Base-by-base conservation (phyloP, 2,329 filamentous ascomycete genomes). In the Fusarium sarcochroum region DNA sequence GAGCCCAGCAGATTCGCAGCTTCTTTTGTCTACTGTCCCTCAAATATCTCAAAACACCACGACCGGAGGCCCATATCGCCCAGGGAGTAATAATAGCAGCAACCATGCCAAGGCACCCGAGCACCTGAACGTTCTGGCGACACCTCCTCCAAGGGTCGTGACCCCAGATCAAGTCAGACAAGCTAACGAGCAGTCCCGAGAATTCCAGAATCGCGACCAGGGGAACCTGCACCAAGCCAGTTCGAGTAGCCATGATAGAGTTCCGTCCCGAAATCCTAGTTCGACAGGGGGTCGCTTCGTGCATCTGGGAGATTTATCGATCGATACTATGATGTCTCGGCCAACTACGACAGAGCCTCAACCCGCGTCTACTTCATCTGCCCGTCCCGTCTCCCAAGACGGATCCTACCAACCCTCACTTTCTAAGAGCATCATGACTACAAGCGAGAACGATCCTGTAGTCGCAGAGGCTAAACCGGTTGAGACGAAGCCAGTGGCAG, bases 301-400 rank as follows among this genome's bases (percentile, higher is more conserved):
- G 35, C 50, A 68, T 46, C 58, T 69, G 10, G 51, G 57, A n/a
- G 67, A 70, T 23, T 54, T 60, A 37, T 75, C 73, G 6, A 75
- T 75, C 45, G 73, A 75, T 49, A 66, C 68, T 48, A 71, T 75
- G 65, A 75, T 74, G 68, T 73, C 64, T 56, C 73, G 67, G 58
- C 35, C 61, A 14, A 50, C 34, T 15, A 27, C 49, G 9, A 53
- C 34, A 35, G 50, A 67, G 13, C 18, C 13, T 20, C 53, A 45
- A 21, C 58, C 57, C 20, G 21, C 41, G 41, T 41, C 56, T 47
- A 50, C 52, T 48, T 51, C 59, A 44, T 44, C 58, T 50, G 42
- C 54, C n/a, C 51, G 60, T 6, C 49, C 45, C 10, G 49, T 51
- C 15, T 56, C 66, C 20, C 50, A 54, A 7, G 62, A 71, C 17